Base-by-base conservation (phyloP, 1,284 basidiomycete genomes). In the Tremellales sp. region DNA sequence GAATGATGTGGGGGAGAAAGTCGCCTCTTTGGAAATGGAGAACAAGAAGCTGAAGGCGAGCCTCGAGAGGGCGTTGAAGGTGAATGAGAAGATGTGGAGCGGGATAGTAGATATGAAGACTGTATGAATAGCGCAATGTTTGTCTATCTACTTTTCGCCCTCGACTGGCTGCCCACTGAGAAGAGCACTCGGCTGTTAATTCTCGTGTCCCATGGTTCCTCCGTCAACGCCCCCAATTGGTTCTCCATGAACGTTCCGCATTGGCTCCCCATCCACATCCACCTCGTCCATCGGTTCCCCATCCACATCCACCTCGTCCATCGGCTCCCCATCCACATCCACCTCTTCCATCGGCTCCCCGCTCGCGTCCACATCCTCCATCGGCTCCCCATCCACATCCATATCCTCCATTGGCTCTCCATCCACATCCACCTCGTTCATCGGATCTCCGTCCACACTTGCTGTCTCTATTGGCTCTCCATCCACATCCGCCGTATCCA, bases 21-120 rank as follows among this genome's bases (percentile, higher is more conserved):
- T 89, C 8, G 65, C 77, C 3, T 81, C 83, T 54, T 78, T 93
- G 1, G 83, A 88, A 67, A 71, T 74, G 3, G 87, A 93, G 65
- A 78, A 90, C 8, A 75, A 76, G 43, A 73, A 70, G 19, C 69
- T 92, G 48, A 78, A 77, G 27, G 78, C 80, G 38, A 83, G 88
- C 54, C 74, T 94, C 1, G 81, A 80, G 22, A 84, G 82, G 64
- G 90, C 90, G 4, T 87, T 87, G 61, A 80, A 82, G 27, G 78
- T 92, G 48, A 94, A 93, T 57, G 87, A 92, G 61, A 78, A 80
- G 43, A 92, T 93, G 84, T 93, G 90, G 90, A 84, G 86, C 56
- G 80, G 79, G 1, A 80, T 92, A 0, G 65, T 72, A 16, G 68
- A 72, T 43, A 27, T 64, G 32, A 59, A 63, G 27, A 28, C 19